Percentiles rank a stretch among this genome's conserved stretches.
Evolutionary conservation across 352 stramenopile species (phyloP).

Genomic region (Pythium monospermum): DNA sequence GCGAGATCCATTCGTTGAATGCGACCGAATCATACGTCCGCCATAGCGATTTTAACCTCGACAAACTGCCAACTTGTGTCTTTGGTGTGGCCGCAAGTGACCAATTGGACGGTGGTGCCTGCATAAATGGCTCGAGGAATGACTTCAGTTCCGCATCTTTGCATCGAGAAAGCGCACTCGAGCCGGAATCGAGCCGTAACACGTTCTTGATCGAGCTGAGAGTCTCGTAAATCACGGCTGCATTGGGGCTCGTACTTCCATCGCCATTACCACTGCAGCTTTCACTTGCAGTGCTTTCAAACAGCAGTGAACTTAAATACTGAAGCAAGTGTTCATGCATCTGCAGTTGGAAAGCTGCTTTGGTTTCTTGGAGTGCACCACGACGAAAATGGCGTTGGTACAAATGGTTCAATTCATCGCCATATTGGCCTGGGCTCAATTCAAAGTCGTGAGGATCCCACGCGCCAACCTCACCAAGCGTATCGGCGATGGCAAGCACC

Average conservation of each 20-base stretch:
- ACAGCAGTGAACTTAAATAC: slow-evolving; percentile 62
- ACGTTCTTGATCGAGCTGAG: slow-evolving; percentile 48
- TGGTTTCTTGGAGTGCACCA: slow-evolving; percentile 45
- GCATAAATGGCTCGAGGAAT: slow-evolving; percentile 50
- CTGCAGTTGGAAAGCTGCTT: slow-evolving; percentile 31
- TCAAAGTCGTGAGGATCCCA: slow-evolving; percentile 57
- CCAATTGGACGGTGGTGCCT: slow-evolving; percentile 49
- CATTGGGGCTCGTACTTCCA: not conserved
- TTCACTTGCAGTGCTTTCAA: slow-evolving; percentile 32
- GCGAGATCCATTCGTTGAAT: slow-evolving; percentile 62
- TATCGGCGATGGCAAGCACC: slow-evolving; percentile 39
- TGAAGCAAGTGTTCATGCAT: slow-evolving; percentile 65
- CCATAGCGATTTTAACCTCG: slow-evolving; percentile 26
- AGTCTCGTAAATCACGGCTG: slow-evolving; percentile 37
- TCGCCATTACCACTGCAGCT: too few relatives aligned
- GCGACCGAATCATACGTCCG: slow-evolving; percentile 22
- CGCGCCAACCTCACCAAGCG: slow-evolving; percentile 59
- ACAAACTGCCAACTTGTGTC: not conserved
- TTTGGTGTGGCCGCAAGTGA: slow-evolving; percentile 21
- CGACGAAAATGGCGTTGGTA: slow-evolving; percentile 57
- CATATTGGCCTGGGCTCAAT: slow-evolving; percentile 46
- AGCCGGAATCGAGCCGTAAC: slow-evolving; percentile 35
- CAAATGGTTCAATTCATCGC: slow-evolving; percentile 41
- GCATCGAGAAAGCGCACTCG: slow-evolving; percentile 29
- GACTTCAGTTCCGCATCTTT: slow-evolving; percentile 62